Evolutionary conservation across 768 basidiomycete species (phyloP).

Genomic region (Lactarius tabidus): DNA sequence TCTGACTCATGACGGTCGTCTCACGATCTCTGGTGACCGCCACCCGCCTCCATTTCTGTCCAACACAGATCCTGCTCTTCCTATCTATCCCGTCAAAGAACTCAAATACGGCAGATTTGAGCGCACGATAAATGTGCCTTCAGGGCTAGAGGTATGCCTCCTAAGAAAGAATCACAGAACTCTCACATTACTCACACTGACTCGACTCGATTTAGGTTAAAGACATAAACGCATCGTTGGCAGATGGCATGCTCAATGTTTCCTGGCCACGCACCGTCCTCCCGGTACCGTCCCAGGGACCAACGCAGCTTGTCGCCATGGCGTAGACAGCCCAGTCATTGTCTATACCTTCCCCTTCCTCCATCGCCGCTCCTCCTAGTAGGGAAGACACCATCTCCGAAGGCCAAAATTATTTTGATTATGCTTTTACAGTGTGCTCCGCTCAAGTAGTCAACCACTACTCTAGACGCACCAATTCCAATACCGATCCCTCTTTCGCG

Average conservation of each 20-base stretch:
- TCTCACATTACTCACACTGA: conserved; percentile 8
- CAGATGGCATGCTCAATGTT: conserved; percentile 25
- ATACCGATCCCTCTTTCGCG: neutral
- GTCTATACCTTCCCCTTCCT: neutral
- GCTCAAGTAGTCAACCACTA: neutral
- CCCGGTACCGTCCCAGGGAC: neutral
- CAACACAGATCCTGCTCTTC: conserved; percentile 8
- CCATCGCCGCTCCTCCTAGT: neutral
- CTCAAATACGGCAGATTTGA: conserved; percentile 26
- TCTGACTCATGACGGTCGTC: conserved; percentile 40
- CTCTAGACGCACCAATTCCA: neutral
- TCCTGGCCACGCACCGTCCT: conserved; percentile 23
- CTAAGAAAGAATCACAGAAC: neutral
- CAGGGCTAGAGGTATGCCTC: conserved; percentile 23
- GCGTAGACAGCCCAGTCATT: neutral
- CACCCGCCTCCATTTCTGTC: conserved; percentile 26
- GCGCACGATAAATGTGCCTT: conserved; percentile 23
- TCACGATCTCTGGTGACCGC: conserved; percentile 47
- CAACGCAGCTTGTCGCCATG: conserved; percentile 6
- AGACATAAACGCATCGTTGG: conserved; percentile 24
- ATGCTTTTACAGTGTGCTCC: no score
- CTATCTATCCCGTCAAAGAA: conserved; percentile 23
- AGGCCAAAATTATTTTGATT: neutral
- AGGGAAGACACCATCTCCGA: neutral
- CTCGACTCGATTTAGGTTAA: conserved; percentile 18